Evolutionary conservation across 352 stramenopile genomes (phyloP), one percentile per base, ranked within the genome.

Genomic region (Phytopythium aichiense): DNA sequence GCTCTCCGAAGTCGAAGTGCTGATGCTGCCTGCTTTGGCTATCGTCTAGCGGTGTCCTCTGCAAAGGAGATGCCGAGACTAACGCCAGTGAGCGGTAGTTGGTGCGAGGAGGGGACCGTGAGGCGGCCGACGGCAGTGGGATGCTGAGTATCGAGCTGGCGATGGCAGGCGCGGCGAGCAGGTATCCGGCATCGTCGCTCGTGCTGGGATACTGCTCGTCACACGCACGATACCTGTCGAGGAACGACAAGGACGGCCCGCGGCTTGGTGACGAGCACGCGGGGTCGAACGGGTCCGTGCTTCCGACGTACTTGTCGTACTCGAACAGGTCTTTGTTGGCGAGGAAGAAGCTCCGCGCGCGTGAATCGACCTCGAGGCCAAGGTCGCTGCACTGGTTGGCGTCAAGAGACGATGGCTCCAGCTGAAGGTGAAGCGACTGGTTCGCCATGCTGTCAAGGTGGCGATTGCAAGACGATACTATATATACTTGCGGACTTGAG

Each of bases 241-340:
- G 67, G 48, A 87, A 90, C 3, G 73, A 80, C 23, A 68, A 65
- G 11, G 54, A 40, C 53, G 58, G 35, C 28, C 28, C 48, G 16
- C 28, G 48, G 48, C 48, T 54, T 38, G 48, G 48, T 25, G 48
- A 54, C 15, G 48, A 54, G 16, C 48, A 54, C 25, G 48, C 25
- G 42, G 25, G 33, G 38, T 64, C 55, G 31, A 68, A 68, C n/a
- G 66, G 66, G 23, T 66, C 59, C 11, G 64, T 38, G 25, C 54
- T 52, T 5, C 76, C 72, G 25, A 89, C 64, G 37, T 77, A 77
- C 60, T 74, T 77, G 18, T 88, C 72, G 50, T 85, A 94, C 53
- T 88, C 72, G 52, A 91, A 92, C 42, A 92, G 60, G 3, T 88
- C 68, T 54, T 83, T 79, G 68, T 89, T 64, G 52, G 67, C 61